Base-by-base conservation (phyloP, 208 protist genomes). In the Leishmania aethiopica region DNA sequence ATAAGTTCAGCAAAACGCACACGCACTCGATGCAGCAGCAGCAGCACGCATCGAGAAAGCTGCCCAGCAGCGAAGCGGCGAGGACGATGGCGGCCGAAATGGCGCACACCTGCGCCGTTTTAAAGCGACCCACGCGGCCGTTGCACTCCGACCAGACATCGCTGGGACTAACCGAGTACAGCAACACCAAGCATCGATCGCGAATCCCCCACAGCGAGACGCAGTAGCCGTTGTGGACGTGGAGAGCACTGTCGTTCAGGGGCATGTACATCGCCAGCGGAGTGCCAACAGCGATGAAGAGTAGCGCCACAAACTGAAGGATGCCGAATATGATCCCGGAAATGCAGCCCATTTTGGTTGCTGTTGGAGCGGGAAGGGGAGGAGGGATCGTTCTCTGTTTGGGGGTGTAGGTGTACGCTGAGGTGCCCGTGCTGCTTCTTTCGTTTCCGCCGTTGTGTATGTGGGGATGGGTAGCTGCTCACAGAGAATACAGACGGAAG, bases 141-240 rank as follows among this genome's bases (percentile, higher is more conserved):
- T 5, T 2, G 75, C 90, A 93, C 5, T 60, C 32, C 7, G 45
- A n/a, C 76, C 85, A 93, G n/a, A 88, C 57, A 2, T 84, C 59
- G 0, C 25, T 13, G 1, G 78, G 47, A 77, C 75, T 82, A 2
- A 35, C 57, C 10, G 88, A 62, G 78, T 89, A 89, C 55, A 11
- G 72, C 11, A 74, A 37, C 22, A 67, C 40, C n/a, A 87, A 72
- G 82, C 90, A 93, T 2, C 85, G 79, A 10, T 83, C 51, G 25
- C 85, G 84, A n/a, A 81, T 80, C 17, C 90, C 90, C 90, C 90
- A 93, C 83, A 93, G 80, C 1, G 82, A 88, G 57, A 91, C 80
- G 78, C 89, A 92, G 67, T 82, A 88, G 37, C 55, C 53, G 19
- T 82, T 75, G 53, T 40, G 32, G 45, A 83, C 3, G 10, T 73